A percentile compares a stretch with the other conserved stretches of the same genome.
phyloP scores from a whole-genome alignment of 768 basidiomycete species.

The Dictyophora rubrovolvata region DNA sequence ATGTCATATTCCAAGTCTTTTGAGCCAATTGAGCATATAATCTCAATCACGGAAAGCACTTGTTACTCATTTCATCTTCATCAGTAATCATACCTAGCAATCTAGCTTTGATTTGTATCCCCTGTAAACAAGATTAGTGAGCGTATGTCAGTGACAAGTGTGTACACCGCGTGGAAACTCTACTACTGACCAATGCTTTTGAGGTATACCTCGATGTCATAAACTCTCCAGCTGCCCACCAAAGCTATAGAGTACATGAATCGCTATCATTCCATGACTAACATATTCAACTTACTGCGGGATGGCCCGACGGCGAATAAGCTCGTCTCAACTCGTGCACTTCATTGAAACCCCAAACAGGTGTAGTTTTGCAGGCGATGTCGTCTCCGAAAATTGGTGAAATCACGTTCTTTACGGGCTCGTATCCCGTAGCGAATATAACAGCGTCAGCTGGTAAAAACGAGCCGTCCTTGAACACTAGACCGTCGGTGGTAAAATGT shows the following conservation, averaged over 20 bases:
- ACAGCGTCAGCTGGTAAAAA: conserved; percentile 10
- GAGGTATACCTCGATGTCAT: conserved; percentile 22
- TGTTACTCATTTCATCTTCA: not conserved
- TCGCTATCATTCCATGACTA: not conserved
- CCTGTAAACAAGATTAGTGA: conserved; percentile 14
- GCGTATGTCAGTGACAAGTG: not conserved
- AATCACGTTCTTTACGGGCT: conserved; percentile 21
- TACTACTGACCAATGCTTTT: conserved; percentile 26
- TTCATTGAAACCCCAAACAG: conserved; percentile 31
- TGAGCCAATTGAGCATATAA: too few species aligned
- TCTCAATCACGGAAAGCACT: not conserved
- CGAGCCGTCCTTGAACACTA: conserved; percentile 11
- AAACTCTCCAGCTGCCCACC: conserved; percentile 24
- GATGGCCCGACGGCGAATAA: conserved; percentile 33
- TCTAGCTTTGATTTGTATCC: conserved; percentile 27
- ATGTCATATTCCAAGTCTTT: too few species aligned
- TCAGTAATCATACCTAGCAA: conserved; percentile 17
- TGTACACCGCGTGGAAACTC: not conserved
- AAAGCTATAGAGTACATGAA: not conserved
- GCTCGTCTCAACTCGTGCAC: conserved; percentile 30
- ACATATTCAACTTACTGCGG: conserved; percentile 16
- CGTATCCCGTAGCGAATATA: conserved; percentile 23
- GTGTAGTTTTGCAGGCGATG: conserved; percentile 21
- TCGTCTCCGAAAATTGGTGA: conserved; percentile 27
- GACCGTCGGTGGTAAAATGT: not conserved